Base-by-base conservation (phyloP, 2,329 filamentous ascomycete species). In the Verticillium zaregamsianum region DNA sequence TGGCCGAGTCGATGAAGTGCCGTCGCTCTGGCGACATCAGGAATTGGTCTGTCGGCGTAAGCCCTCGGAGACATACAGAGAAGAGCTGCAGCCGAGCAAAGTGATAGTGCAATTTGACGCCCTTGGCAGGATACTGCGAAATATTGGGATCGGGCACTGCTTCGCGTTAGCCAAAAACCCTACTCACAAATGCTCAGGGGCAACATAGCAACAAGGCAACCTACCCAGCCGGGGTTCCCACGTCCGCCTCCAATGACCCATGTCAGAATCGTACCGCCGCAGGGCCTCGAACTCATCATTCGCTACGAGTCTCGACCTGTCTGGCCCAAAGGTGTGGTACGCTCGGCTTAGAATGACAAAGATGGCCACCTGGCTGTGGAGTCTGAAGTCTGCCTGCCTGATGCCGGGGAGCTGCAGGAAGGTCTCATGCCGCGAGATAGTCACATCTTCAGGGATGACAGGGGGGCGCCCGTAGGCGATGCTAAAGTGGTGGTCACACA, bases 131-230 rank as follows among this genome's bases (percentile, higher is more conserved):
- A n/a, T 64, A 64, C 31, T 76, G 73, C 45, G 78, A 76, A 39
- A 83, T 74, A 64, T 80, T 76, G 61, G 74, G 73, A 63, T 79
- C 80, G 35, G 76, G 76, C 56, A 72, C 79, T 82, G 61, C 33
- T 59, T 2, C 14, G 17, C 49, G 68, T 73, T 63, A 63, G 33
- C n/a, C 20, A 56, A 7, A 28, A 33, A 32, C 37, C n/a, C 56
- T 11, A 17, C 3, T 20, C 39, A 49, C 14, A 8, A 32, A 25
- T 23, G 2, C n/a, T 52, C 45, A 32, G 2, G 11, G 35, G 59
- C 55, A n/a, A 5, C 28, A 28, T 28, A 5, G 5, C 45, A 58
- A 58, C 33, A 3, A 25, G 9, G 33, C 9, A 25, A 58, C 66
- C 12, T 68, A 75, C 74, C 68, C 25, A 76, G 65, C 32, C 63